phyloP scores from a whole-genome alignment of 1,284 basidiomycete species.

The Ceratobasidium sp. region DNA sequence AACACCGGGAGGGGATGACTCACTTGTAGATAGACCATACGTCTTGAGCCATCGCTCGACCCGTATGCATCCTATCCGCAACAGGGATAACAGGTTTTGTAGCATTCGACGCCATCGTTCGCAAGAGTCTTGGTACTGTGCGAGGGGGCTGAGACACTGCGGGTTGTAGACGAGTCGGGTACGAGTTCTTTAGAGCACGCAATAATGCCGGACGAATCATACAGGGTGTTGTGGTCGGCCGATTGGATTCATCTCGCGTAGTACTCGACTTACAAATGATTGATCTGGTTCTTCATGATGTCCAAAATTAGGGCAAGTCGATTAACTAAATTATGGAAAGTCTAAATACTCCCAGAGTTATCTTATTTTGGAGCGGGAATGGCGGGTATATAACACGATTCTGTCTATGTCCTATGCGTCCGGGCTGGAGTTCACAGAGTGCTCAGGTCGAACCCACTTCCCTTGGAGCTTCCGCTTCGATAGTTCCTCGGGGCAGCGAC shows the following conservation, averaged over 20 bases:
- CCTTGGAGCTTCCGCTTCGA: slow-evolving; percentile 68
- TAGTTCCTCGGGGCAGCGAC: slow-evolving; percentile 63
- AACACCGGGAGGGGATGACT: slow-evolving; percentile 50
- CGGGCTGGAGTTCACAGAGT: slow-evolving; percentile 12
- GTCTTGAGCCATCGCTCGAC: slow-evolving; percentile 80
- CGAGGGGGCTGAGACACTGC: slow-evolving; percentile 8
- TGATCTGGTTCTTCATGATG: too few relatives aligned
- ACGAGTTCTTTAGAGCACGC: slow-evolving; percentile 35
- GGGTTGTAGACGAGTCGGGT: slow-evolving; percentile 18
- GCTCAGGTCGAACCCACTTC: slow-evolving; percentile 69
- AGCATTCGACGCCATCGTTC: slow-evolving; percentile 36
- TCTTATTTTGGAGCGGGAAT: too few relatives aligned
- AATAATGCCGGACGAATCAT: slow-evolving; percentile 37
- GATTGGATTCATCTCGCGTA: too few relatives aligned
- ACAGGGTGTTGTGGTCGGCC: slow-evolving; percentile 23
- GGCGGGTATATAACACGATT: too few relatives aligned
- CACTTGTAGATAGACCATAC: slow-evolving; percentile 96
- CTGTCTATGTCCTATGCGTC: too few relatives aligned
- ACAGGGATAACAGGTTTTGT: slow-evolving; percentile 3
- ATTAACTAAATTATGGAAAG: too few relatives aligned
- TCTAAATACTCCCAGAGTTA: too few relatives aligned
- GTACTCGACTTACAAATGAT: too few relatives aligned
- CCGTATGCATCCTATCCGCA: slow-evolving; percentile 57
- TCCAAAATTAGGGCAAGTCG: too few relatives aligned
- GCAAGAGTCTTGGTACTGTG: background rate